Base-by-base conservation (phyloP, 495 filamentous ascomycete genomes). In the Cryomyces minteri region DNA sequence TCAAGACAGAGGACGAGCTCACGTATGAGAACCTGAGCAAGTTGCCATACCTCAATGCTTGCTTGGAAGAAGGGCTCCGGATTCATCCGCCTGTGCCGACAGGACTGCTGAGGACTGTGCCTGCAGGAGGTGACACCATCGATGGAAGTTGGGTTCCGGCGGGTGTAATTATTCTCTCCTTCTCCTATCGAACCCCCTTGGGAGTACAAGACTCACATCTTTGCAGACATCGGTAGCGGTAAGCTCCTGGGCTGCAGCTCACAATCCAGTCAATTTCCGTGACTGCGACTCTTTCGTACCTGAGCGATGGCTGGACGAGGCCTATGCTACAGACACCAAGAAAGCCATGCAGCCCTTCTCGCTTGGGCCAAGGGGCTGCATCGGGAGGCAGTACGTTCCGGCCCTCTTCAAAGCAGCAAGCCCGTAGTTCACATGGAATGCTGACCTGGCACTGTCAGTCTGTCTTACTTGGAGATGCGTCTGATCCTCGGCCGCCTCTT, bases 81-180 rank as follows among this genome's bases (percentile, higher is more conserved):
- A 55, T 76, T n/a, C 69, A 67, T 43, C 70, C 71, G 0, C 67
- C 71, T 1, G 66, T 68, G 0, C 65, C 67, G 18, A 67, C 66
- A 33, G 57, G 52, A 7, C 67, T 74, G 43, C 61, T 66, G 0
- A 59, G 71, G 0, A 62, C 62, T 31, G 67, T 68, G 0, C 63
- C 70, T 0, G 59, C 50, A 37, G n/a, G n/a, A 8, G 43, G 43
- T 7, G 34, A 12, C 9, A 14, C 34, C 36, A 39, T 45, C n/a
- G 43, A 32, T n/a, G 43, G 32, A 8, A 5, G 39, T 30, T 45
- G 18, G 8, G 43, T 45, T 12, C 43, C 43, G 5, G 32, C 14
- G 37, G 43, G 43, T n/a, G 18, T 25, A 25, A 25, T 1, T 25
- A 25, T 25, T 25, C 18, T 2, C 18, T 25, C 18, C 18, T 25